Conservation (phyloP, 2,329 filamentous ascomycete species). For the Diaporthe batatas region DNA sequence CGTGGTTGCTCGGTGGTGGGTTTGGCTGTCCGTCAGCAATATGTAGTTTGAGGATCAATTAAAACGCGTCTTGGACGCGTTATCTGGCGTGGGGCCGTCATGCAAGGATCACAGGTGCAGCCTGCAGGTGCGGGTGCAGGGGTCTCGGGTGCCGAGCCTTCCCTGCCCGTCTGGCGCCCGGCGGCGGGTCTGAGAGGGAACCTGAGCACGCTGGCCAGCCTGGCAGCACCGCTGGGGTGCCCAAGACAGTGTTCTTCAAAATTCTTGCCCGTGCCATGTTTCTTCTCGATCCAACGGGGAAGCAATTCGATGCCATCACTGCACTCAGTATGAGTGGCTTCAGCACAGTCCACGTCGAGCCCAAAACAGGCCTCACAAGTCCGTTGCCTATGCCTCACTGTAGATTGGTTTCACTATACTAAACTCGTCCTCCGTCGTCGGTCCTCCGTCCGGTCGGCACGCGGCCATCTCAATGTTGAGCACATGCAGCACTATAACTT, state of each 20-base stretch:
- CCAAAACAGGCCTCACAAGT: not conserved
- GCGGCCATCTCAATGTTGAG: not conserved
- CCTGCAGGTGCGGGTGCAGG: slow-evolving; percentile 17
- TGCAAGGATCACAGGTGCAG: slow-evolving; percentile 9
- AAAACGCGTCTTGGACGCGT: slow-evolving; percentile 33
- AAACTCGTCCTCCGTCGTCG: not conserved
- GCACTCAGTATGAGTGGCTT: not conserved
- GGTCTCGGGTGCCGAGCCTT: not conserved
- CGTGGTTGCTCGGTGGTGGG: not conserved
- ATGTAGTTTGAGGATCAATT: slow-evolving; percentile 21
- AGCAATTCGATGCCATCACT: not conserved
- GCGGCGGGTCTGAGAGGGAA: not conserved
- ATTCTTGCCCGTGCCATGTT: not conserved
- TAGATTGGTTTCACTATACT: not conserved
- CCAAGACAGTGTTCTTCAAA: not conserved
- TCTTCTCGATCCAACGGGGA: not conserved
- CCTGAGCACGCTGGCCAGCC: not conserved
- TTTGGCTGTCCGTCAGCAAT: not conserved
- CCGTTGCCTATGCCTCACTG: not conserved
- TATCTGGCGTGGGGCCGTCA: slow-evolving; percentile 13
- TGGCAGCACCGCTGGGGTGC: no score
- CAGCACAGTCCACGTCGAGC: not conserved
- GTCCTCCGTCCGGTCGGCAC: not conserved
- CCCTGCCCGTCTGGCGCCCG: not conserved
- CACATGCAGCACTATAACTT: slow-evolving; percentile 46